These are phyloP conservation scores for Bothriochloa decipiens DNA, from an alignment of 176 grass and related monocot genomes.

Conservation along the genomic window DNA sequence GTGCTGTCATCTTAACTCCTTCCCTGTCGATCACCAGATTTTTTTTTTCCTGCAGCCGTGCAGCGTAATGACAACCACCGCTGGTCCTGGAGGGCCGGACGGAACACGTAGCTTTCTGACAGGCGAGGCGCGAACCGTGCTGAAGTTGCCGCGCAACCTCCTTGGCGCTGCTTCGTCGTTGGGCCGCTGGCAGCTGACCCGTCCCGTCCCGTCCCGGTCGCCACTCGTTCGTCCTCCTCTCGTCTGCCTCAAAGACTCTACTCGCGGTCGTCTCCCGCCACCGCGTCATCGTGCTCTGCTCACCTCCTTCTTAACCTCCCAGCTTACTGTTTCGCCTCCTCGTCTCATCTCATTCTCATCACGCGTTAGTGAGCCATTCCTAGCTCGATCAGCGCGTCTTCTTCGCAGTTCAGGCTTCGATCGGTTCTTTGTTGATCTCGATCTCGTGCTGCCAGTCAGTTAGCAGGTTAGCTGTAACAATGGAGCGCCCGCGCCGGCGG, in stretches of 20 bases:
- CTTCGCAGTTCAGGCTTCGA: neutral
- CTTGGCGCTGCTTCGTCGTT: neutral
- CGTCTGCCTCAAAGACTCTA: neutral
- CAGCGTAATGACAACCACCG: neutral
- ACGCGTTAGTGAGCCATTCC: neutral
- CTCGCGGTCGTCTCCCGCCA: constrained; percentile 21
- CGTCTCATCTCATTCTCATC: neutral
- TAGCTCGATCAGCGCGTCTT: neutral
- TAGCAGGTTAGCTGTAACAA: neutral
- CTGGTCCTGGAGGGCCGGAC: neutral
- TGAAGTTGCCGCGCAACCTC: constrained; percentile 30
- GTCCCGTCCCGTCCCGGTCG: neutral
- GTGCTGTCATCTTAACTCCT: too few relatives aligned
- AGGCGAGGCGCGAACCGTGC: neutral
- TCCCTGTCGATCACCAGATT: neutral
- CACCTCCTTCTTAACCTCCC: constrained; percentile 32
- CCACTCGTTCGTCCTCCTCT: neutral
- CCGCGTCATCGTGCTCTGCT: constrained; percentile 19
- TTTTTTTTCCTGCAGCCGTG: constrained; percentile 31
- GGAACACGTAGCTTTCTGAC: constrained; percentile 26
- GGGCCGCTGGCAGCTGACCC: neutral
- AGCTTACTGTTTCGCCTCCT: neutral
- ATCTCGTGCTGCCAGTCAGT: neutral
- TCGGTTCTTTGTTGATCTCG: neutral
- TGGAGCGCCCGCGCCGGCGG: neutral